Evolutionary conservation across 208 protist species (phyloP).

Genomic region (Leishmania guyanensis): DNA sequence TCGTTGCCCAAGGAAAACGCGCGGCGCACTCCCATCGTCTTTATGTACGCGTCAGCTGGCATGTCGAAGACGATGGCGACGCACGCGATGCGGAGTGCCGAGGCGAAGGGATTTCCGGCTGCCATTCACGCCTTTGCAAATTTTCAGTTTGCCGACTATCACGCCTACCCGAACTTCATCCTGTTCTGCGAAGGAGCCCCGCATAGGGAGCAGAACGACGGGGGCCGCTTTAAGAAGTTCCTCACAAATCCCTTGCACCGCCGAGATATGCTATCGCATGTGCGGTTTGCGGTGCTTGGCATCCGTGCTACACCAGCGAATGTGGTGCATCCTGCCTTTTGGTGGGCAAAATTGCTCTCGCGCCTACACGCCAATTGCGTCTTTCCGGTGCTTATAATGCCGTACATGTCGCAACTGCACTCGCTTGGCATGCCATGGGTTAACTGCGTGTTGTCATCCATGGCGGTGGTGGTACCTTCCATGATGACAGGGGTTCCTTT

Average conservation of each 20-base stretch:
- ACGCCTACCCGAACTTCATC: constrained; percentile 34
- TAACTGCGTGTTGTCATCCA: constrained; percentile 37
- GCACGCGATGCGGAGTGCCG: constrained; percentile 29
- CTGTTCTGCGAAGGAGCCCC: constrained; percentile 51
- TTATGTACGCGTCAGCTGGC: constrained; percentile 55
- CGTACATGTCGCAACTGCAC: constrained; percentile 53
- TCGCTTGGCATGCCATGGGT: constrained; percentile 52
- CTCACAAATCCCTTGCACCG: constrained; percentile 36
- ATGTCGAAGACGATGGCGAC: constrained; percentile 57
- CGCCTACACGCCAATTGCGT: constrained; percentile 53
- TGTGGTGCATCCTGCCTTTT: constrained; percentile 39
- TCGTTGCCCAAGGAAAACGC: constrained; percentile 37
- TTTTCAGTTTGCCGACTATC: constrained; percentile 29
- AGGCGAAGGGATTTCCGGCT: constrained; percentile 40
- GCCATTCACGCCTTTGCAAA: constrained; percentile 36
- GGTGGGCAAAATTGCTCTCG: constrained; percentile 33
- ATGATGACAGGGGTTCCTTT: background rate
- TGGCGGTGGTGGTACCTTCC: constrained; percentile 28
- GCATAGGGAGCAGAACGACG: constrained; percentile 34
- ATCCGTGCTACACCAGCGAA: constrained; percentile 25
- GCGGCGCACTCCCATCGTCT: constrained; percentile 22
- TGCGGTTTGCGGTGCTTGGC: constrained; percentile 53
- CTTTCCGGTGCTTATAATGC: constrained; percentile 56
- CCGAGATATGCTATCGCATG: constrained; percentile 40
- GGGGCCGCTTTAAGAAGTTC: constrained; percentile 35